Percentiles rank a stretch among this genome's conserved stretches.
Evolutionary conservation across 371 early-diverging fungal species (phyloP).

Genomic region (Nosema muscidifuracis): DNA sequence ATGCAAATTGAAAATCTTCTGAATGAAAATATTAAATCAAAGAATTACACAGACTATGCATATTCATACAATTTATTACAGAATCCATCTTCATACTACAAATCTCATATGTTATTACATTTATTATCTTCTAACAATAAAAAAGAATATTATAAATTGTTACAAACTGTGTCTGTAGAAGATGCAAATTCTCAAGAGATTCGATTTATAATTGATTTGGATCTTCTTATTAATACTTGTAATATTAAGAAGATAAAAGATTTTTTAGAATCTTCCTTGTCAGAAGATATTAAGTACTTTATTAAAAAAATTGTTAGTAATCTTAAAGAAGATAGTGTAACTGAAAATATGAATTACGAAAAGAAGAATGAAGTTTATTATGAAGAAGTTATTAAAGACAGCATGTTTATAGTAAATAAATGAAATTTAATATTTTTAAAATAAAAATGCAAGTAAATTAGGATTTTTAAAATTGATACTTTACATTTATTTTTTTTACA

Average conservation of each 20-base stretch:
- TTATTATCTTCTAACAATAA: not conserved
- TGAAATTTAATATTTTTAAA: too few species aligned
- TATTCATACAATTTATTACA: not conserved
- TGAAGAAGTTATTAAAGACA: not conserved
- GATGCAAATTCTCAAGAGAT: not conserved
- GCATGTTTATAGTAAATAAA: not conserved
- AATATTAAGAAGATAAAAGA: not conserved
- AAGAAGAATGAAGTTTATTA: not conserved
- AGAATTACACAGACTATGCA: not conserved
- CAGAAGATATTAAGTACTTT: not conserved
- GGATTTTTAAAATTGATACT: too few species aligned
- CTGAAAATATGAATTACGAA: not conserved
- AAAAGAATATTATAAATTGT: not conserved
- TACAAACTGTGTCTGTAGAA: constrained; percentile 1
- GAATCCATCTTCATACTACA: not conserved
- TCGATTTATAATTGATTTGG: not conserved
- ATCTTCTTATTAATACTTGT: not conserved
- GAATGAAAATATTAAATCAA: not conserved
- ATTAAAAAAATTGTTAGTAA: not conserved
- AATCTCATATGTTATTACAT: not conserved
- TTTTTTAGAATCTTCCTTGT: not conserved
- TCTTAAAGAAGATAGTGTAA: not conserved
- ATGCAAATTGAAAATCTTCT: not conserved
- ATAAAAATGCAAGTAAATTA: too few species aligned
- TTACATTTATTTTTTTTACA: too few species aligned